Percentiles rank a stretch among this genome's conserved stretches.
These are phyloP conservation scores for Fusarium burgessii DNA, from an alignment of 2,329 filamentous ascomycete species.

Conservation along the genomic window DNA sequence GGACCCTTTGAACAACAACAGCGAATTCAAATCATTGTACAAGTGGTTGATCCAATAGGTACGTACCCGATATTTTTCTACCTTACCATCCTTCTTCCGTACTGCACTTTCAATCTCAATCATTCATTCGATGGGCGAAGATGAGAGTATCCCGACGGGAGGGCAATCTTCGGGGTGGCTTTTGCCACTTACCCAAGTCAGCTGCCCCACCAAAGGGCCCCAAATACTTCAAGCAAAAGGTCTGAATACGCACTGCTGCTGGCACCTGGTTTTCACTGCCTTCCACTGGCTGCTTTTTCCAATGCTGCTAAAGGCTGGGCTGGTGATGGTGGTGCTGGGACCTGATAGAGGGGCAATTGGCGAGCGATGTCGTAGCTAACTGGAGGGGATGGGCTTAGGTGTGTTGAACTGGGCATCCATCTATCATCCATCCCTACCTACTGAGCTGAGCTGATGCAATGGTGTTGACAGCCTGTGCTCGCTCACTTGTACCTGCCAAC, in stretches of 20 bases:
- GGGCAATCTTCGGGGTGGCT: slow-evolving; percentile 42
- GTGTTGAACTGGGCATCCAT: slow-evolving; percentile 3
- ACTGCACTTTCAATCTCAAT: not conserved
- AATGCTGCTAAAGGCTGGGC: slow-evolving; percentile 13
- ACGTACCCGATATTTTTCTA: slow-evolving; percentile 26
- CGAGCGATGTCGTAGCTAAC: not conserved
- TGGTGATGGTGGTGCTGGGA: slow-evolving; percentile 6
- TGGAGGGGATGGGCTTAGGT: not conserved
- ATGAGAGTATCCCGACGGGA: slow-evolving; percentile 13
- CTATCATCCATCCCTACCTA: slow-evolving; percentile 12
- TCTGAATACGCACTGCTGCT: slow-evolving; percentile 30
- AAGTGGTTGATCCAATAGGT: slow-evolving; percentile 8
- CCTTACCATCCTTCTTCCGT: slow-evolving; percentile 26
- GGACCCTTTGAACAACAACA: slow-evolving; percentile 35
- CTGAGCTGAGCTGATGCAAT: slow-evolving; percentile 17
- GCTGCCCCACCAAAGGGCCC: slow-evolving; percentile 49
- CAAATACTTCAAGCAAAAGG: slow-evolving; percentile 31
- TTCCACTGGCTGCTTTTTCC: not conserved
- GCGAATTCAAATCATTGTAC: not conserved
- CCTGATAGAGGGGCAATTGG: slow-evolving; percentile 4
- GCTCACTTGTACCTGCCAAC: not conserved
- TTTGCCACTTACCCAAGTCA: slow-evolving; percentile 51
- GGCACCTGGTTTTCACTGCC: slow-evolving; percentile 21
- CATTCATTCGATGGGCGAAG: slow-evolving; percentile 14
- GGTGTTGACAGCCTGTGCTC: slow-evolving; percentile 20